A percentile compares a stretch with the other conserved stretches of the same genome.
These are phyloP conservation scores for Hyaloscypha hepaticicola DNA, from an alignment of 495 filamentous ascomycete species.

Conservation along the genomic window DNA sequence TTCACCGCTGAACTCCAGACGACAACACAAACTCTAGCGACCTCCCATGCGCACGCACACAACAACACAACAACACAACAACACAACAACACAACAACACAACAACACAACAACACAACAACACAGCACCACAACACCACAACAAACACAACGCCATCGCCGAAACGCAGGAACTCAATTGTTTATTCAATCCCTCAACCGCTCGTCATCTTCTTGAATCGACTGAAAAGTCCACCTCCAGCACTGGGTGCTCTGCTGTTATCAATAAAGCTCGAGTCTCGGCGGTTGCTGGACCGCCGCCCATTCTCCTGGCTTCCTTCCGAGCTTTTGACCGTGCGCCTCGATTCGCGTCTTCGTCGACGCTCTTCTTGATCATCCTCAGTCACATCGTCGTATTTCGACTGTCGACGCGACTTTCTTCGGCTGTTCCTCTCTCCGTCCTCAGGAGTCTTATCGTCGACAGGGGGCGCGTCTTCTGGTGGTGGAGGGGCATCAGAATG, in stretches of 20 bases:
- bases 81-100: too few relatives aligned
- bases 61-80: too few relatives aligned
- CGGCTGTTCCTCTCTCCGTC: constrained; percentile 48
- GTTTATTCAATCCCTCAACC: constrained; percentile 15
- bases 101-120: too few relatives aligned
- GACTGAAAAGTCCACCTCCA: constrained; percentile 47
- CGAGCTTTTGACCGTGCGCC: constrained; percentile 30
- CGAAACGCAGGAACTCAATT: constrained; percentile 11
- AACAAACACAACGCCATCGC: not conserved
- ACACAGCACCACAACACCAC: not conserved
- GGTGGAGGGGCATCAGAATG: constrained; percentile 56
- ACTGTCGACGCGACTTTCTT: constrained; percentile 44
- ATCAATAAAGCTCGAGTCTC: constrained; percentile 37
- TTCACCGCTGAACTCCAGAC: not conserved
- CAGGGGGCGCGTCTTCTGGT: constrained; percentile 37
- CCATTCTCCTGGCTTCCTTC: constrained; percentile 33
- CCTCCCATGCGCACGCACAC: too few relatives aligned
- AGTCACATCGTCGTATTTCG: constrained; percentile 42
- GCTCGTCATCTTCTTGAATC: constrained; percentile 50
- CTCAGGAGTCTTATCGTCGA: constrained; percentile 29
- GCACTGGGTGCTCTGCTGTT: constrained; percentile 32
- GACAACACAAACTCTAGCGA: not conserved
- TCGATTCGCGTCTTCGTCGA: constrained; percentile 45
- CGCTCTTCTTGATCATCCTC: constrained; percentile 47
- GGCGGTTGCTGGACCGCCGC: constrained; percentile 35